A percentile compares a stretch with the other conserved stretches of the same genome.
Conservation (phyloP, 192 early-diverging fungal species). For the Podila minutissima region DNA sequence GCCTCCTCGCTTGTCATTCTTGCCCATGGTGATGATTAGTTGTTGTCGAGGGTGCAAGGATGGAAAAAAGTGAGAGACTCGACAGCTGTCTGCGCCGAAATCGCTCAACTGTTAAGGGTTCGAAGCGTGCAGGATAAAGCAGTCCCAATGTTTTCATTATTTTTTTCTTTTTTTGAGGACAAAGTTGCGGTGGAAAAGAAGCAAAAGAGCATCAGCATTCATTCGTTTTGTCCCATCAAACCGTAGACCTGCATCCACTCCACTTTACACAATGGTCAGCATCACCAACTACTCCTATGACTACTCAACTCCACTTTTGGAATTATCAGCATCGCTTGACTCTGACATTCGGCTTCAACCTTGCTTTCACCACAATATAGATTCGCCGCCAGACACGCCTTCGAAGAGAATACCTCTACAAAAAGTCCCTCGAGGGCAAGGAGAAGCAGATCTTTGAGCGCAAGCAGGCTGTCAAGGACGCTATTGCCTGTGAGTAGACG, state of each 20-base stretch:
- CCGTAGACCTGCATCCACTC: not conserved
- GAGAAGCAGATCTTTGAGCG: slow-evolving; percentile 92
- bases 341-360: too few species aligned
- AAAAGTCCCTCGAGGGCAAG: slow-evolving; percentile 94
- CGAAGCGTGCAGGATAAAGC: not conserved
- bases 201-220: not conserved
- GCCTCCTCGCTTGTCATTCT: slow-evolving; percentile 42
- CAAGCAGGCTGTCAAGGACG: slow-evolving; percentile 94
- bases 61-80: not conserved
- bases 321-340: not conserved
- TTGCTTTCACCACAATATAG: slow-evolving; percentile 33
- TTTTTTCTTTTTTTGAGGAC: slow-evolving; percentile 28
- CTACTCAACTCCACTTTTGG: not conserved
- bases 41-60: not conserved
- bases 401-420: slow-evolving; percentile 95
- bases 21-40: slow-evolving; percentile 31
- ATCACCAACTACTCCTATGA: not conserved
- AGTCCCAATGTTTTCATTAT: slow-evolving; percentile 30
- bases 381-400: slow-evolving; percentile 88
- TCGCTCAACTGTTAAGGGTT: slow-evolving; percentile 11
- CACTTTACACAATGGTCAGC: not conserved
- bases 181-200: not conserved
- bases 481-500: slow-evolving; percentile 72
- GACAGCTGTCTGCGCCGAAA: not conserved
- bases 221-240: not conserved